Conservation (phyloP, 2,329 filamentous ascomycete genomes). For the Xylaria hypoxylon region DNA sequence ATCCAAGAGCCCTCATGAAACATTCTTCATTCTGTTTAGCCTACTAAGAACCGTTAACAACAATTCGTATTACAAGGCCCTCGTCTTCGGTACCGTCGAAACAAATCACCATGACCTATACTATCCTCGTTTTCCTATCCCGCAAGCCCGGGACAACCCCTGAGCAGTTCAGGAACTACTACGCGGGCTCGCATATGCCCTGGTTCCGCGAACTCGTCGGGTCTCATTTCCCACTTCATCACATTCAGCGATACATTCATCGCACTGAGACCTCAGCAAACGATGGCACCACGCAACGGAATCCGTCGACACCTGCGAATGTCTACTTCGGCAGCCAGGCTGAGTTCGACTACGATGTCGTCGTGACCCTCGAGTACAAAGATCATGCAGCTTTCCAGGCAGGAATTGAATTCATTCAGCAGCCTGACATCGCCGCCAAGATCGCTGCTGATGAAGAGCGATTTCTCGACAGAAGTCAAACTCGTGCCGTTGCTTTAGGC, state of each 20-base stretch:
- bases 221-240: conserved; percentile 25
- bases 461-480: conserved; percentile 24
- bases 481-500: conserved; percentile 12
- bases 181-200: conserved; percentile 34
- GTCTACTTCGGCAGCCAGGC: conserved; percentile 13
- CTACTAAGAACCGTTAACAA: neutral
- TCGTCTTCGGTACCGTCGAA: neutral
- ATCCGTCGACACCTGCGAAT: conserved; percentile 5
- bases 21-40: neutral
- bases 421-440: conserved; percentile 6
- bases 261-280: neutral
- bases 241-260: conserved; percentile 37
- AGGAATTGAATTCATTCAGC: neutral
- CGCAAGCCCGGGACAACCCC: conserved; percentile 35
- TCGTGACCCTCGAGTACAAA: conserved; percentile 6
- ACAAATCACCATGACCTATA: conserved; percentile 25
- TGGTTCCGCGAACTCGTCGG: conserved; percentile 34
- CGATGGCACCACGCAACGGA: conserved; percentile 8
- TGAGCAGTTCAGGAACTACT: conserved; percentile 37
- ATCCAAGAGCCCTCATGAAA: too few relatives aligned
- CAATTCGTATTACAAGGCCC: neutral
- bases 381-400: neutral
- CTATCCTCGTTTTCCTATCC: conserved; percentile 19
- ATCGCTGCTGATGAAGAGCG: conserved; percentile 20
- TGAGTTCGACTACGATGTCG: conserved; percentile 31